Evolutionary conservation across 768 basidiomycete genomes (phyloP), one percentile per base, ranked within the genome.

Genomic region (Mycena vulgaris): DNA sequence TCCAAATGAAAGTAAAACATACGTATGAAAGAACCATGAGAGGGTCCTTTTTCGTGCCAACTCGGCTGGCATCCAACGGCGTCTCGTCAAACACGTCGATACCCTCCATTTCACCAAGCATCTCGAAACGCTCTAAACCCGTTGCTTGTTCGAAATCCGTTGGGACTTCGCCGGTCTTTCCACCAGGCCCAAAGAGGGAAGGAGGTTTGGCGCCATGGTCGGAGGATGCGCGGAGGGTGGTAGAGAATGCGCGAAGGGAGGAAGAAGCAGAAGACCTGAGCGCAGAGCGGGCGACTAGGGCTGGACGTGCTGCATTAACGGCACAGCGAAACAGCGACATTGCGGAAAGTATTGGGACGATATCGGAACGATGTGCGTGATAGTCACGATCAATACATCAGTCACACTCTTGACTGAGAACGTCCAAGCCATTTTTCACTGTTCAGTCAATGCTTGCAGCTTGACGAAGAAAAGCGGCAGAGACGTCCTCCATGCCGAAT

Each of bases 71-170:
- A 78, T 95, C 92, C 72, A 98, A 87, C 37, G 96, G 93, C 67
- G 89, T 88, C 78, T 92, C 87, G 80, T 98, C 96, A 84, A 99
- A 99, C 59, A 96, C 89, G 49, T 95, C 92, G 61, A 96, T 83
- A 63, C 96, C 97, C 81, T 95, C 90, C 77, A 96, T 84, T 70
- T 95, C 92, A 77, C 93, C 96, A 61, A 98, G 83, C 56, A 98
- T 85, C 83, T 99, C 95, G 78, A 98, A 90, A 82, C 97, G 95
- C 82, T 98, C 97, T 63, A 98, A 86, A 90, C 97, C 97, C 75
- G 97, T 99, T 19, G 97, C 90, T 83, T 99, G 97, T 72, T 94
- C 89, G 72, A 92, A 86, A 82, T 95, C 94, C 68, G 93, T 93
- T 61, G 96, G 92, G 72, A 95, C 89, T 75, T 90, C 87, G 59